A percentile compares a stretch with the other conserved stretches of the same genome.
These are phyloP conservation scores for Solanum ossicruentum DNA, from an alignment of 257 asterid genomes.

Conservation along the genomic window DNA sequence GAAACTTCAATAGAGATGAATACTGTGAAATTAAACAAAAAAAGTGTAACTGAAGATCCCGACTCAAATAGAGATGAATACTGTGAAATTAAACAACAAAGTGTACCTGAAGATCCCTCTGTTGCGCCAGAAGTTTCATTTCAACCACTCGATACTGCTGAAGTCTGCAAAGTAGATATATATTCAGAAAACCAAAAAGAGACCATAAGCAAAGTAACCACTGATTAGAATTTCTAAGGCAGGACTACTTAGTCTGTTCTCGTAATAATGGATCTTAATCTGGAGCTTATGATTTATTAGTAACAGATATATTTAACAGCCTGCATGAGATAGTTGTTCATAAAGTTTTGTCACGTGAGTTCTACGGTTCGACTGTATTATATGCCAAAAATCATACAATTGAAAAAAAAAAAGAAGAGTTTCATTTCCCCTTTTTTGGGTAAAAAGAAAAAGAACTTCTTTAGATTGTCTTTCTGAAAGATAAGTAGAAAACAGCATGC, in stretches of 20 bases:
- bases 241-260: not conserved
- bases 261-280: not conserved
- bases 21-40: not conserved
- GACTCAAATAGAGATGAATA: not conserved
- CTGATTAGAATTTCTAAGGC: not conserved
- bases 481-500: not conserved
- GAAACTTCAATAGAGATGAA: not conserved
- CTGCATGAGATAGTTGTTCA: not conserved
- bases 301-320: not conserved
- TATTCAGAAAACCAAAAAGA: not conserved
- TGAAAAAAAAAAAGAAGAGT: not conserved
- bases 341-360: not conserved
- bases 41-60: not conserved
- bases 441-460: not conserved
- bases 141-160: slow-evolving; percentile 51
- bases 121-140: slow-evolving; percentile 54
- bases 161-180: slow-evolving; percentile 18
- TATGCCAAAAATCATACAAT: not conserved
- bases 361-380: not conserved
- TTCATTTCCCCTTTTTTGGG: not conserved
- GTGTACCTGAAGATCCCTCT: slow-evolving; percentile 43
- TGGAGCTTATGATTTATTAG: not conserved
- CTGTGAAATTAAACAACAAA: not conserved
- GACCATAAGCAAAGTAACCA: not conserved
- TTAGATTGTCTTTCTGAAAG: not conserved